Percentiles rank a stretch among this genome's conserved stretches.
These are phyloP conservation scores for Starmerella etchellsii DNA, from an alignment of 805 yeast genomes.

Conservation along the genomic window DNA sequence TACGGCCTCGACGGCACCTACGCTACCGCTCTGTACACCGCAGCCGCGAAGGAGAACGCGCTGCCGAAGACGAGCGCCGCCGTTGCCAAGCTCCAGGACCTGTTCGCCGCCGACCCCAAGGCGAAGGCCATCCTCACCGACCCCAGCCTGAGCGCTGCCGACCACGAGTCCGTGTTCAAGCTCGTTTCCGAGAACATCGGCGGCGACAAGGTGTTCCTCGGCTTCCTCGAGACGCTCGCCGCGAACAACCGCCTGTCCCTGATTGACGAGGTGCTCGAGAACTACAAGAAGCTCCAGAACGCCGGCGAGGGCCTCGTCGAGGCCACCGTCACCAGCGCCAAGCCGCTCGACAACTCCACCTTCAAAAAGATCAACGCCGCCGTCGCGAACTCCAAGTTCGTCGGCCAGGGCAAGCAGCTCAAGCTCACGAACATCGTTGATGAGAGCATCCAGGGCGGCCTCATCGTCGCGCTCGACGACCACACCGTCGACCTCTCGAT, in stretches of 20 bases:
- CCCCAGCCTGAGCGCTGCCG: constrained; percentile 71
- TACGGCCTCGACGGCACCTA: constrained; percentile 94
- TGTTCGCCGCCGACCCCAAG: constrained; percentile 51
- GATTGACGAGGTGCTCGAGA: constrained; percentile 49
- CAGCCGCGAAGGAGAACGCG: constrained; percentile 71
- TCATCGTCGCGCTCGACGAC: constrained; percentile 91
- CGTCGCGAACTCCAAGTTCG: constrained; percentile 62
- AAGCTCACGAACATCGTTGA: constrained; percentile 70
- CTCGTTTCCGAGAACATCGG: constrained; percentile 37
- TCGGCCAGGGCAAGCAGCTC: constrained; percentile 76
- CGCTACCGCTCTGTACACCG: constrained; percentile 87
- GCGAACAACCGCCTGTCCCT: constrained; percentile 85
- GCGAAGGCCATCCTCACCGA: constrained; percentile 49
- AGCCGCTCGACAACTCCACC: constrained; percentile 66
- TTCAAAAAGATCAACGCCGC: constrained; percentile 68
- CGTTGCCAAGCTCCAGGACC: constrained; percentile 42
- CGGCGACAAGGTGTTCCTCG: constrained; percentile 59
- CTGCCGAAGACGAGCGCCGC: constrained; percentile 59
- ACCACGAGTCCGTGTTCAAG: constrained; percentile 59
- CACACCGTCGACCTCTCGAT: constrained; percentile 90
- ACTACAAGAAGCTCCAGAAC: constrained; percentile 66
- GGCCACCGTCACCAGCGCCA: constrained; percentile 82
- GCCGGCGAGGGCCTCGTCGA: constrained; percentile 87
- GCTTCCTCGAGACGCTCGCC: constrained; percentile 73
- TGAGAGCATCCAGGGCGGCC: constrained; percentile 90